Conservation (phyloP, 257 asterid species). For the Nicotiana sylvestris region DNA sequence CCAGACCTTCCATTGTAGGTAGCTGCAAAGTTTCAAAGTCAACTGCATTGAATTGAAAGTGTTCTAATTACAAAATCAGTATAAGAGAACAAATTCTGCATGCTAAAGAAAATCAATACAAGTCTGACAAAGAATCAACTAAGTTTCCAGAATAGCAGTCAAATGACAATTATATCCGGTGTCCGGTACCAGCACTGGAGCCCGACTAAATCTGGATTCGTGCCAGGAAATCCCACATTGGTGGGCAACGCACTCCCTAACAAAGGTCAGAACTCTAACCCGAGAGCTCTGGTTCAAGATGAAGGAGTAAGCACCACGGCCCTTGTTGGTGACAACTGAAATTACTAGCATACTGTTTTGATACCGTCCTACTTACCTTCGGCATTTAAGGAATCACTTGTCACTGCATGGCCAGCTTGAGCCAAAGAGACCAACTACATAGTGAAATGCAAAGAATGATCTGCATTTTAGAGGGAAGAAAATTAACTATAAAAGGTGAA, state of each 20-base stretch:
- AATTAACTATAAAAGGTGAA: conserved; percentile 3
- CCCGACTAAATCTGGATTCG: no score
- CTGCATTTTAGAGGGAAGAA: not conserved
- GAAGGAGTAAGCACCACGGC: no score
- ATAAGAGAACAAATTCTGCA: not conserved
- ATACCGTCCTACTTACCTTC: conserved; percentile 36
- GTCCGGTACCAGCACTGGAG: no score
- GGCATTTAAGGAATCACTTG: conserved; percentile 45
- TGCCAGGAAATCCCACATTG: no score
- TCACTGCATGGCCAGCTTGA: conserved; percentile 70
- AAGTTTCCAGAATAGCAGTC: not conserved
- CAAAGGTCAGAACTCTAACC: no score
- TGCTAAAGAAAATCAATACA: not conserved
- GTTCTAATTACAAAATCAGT: not conserved
- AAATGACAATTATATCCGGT: no score
- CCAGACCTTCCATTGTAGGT: conserved; percentile 84
- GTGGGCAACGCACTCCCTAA: no score
- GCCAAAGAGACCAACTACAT: conserved; percentile 76
- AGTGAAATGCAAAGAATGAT: conserved; percentile 17
- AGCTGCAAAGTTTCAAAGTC: conserved; percentile 72
- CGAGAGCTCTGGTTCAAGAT: no score
- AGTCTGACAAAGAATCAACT: not conserved
- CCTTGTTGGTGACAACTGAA: not conserved
- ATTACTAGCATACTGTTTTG: not conserved
- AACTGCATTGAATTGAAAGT: conserved; percentile 36